A percentile compares a stretch with the other conserved stretches of the same genome.
Evolutionary conservation across 1,139 yeast species (phyloP).

Genomic region (Taphrina pruni): DNA sequence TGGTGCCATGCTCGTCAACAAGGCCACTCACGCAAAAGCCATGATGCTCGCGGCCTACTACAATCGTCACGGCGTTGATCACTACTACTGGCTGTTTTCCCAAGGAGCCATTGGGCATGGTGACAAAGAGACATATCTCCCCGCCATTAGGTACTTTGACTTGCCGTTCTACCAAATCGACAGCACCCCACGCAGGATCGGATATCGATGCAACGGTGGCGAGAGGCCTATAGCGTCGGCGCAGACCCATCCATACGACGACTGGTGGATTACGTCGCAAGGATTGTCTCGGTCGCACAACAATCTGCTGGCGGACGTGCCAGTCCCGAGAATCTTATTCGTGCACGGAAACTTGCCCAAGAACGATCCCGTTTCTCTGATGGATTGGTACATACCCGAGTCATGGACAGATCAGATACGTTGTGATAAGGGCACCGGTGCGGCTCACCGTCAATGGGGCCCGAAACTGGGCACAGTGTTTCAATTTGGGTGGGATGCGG

Average conservation of each 20-base stretch:
- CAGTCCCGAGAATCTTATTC: constrained; percentile 30
- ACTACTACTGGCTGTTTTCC: constrained; percentile 80
- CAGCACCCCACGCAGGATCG: constrained; percentile 23
- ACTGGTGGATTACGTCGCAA: constrained; percentile 19
- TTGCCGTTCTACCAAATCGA: constrained; percentile 27
- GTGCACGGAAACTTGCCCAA: constrained; percentile 30
- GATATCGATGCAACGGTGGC: constrained; percentile 24
- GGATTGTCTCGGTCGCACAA: neutral
- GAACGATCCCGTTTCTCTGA: constrained; percentile 16
- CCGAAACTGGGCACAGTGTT: constrained; percentile 1
- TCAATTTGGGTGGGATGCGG: constrained; percentile 28
- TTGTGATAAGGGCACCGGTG: constrained; percentile 28
- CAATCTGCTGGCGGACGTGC: constrained; percentile 13
- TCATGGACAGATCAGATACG: constrained; percentile 16
- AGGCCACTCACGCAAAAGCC: constrained; percentile 67
- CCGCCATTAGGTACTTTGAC: constrained; percentile 14
- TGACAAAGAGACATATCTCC: constrained; percentile 81
- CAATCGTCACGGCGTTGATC: constrained; percentile 77
- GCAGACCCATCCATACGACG: constrained; percentile 29
- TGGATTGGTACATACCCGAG: constrained; percentile 22
- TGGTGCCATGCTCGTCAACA: constrained; percentile 77
- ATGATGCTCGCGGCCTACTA: constrained; percentile 74
- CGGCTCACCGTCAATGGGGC: constrained; percentile 32
- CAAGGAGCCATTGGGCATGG: constrained; percentile 91
- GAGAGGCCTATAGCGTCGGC: constrained; percentile 28